Conservation (phyloP, 2,329 filamentous ascomycete genomes). For the Truncatella angustata region DNA sequence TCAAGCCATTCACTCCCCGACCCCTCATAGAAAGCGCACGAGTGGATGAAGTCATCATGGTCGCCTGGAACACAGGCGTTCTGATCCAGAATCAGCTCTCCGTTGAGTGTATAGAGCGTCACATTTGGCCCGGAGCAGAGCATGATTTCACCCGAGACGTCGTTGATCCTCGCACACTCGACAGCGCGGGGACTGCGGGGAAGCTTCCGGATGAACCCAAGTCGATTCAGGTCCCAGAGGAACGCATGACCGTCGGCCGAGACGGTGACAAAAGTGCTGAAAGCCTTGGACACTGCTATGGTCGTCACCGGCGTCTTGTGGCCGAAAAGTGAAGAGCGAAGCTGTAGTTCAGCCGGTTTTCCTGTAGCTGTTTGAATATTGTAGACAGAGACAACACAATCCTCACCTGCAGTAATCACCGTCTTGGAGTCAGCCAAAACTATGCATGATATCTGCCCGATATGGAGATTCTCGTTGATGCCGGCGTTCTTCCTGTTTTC, state of each 20-base stretch:
- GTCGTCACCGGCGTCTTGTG: slow-evolving; percentile 81
- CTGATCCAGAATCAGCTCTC: slow-evolving; percentile 77
- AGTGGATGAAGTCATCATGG: slow-evolving; percentile 73
- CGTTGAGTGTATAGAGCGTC: slow-evolving; percentile 83
- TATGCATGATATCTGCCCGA: slow-evolving; percentile 81
- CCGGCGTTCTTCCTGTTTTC: slow-evolving; percentile 81
- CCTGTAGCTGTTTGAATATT: slow-evolving; percentile 61
- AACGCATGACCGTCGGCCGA: slow-evolving; percentile 80
- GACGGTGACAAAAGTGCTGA: slow-evolving; percentile 83
- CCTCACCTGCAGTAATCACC: slow-evolving; percentile 85
- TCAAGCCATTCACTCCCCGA: slow-evolving; percentile 89
- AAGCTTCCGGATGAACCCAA: slow-evolving; percentile 79
- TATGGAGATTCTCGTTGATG: slow-evolving; percentile 90
- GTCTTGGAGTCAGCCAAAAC: slow-evolving; percentile 87
- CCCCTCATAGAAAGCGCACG: slow-evolving; percentile 91
- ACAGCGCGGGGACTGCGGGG: slow-evolving; percentile 51
- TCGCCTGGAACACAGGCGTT: slow-evolving; percentile 61
- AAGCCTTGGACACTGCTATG: slow-evolving; percentile 82
- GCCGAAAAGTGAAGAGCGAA: slow-evolving; percentile 80
- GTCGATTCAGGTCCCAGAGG: slow-evolving; percentile 90
- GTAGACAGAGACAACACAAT: slow-evolving; percentile 88
- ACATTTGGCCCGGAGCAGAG: slow-evolving; percentile 76
- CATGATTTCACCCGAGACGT: slow-evolving; percentile 85
- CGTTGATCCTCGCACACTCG: slow-evolving; percentile 83
- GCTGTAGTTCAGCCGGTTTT: slow-evolving; percentile 75